Evolutionary conservation across 805 yeast genomes (phyloP), one percentile per base, ranked within the genome.

Genomic region (Saturnispora quitensis): DNA sequence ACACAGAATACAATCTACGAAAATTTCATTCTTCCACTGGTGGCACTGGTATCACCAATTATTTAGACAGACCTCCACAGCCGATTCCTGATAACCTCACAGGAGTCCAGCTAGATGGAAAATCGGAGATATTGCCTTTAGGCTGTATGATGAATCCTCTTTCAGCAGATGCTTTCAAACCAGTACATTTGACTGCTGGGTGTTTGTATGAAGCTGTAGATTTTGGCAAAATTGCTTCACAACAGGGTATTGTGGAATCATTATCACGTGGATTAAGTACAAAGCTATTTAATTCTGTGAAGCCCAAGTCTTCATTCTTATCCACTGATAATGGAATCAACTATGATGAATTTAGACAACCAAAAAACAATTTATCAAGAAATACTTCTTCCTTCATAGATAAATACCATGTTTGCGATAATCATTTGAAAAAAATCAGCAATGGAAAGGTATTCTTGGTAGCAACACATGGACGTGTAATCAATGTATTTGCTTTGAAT

Each of bases 91-190:
- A 67, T 1, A 68, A 68, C 25, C 53, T 62, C 3, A 60, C 61
- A 13, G 70, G 69, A 2, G 61, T 62, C 7, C 67, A 64, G 22
- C 60, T 62, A 0, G 67, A 62, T 45, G 65, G 65, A 1, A 67
- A 63, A 47, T 56, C 67, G 0, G 74, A 70, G 45, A 58, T 65
- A 4, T 44, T 68, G 9, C 71, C 73, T 27, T 68, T 79, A 20
- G 85, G 82, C 0, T 80, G 82, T 43, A 71, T 71, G 44, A 70
- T 79, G 28, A 78, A 77, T 53, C 80, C 84, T 0, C 62, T 80
- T 50, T 54, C 64, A 42, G 74, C 80, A 4, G 85, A 80, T 58
- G 76, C 79, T 1, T 79, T 75, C 58, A 70, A 71, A 50, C 66
- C 71, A 27, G 80, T 78, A 20, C 79, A 74, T 57, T 63, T 79